A percentile compares a stretch with the other conserved stretches of the same genome.
Evolutionary conservation across 306 rosid species (phyloP).

Genomic region (Vigna nakashimae): DNA sequence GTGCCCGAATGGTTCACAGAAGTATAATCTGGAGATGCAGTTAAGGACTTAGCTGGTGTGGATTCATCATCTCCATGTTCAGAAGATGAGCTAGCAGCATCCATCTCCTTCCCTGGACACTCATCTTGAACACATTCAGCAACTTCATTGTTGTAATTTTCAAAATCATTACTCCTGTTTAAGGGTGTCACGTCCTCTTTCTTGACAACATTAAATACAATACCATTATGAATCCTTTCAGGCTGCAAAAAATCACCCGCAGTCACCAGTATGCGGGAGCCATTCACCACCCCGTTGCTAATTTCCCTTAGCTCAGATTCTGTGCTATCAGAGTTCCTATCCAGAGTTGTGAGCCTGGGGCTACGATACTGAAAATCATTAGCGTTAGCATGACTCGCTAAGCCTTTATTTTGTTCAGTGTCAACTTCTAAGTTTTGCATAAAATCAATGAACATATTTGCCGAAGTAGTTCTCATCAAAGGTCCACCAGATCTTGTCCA

Average conservation of each 20-base stretch:
- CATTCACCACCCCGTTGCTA: conserved; percentile 56
- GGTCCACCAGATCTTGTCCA: conserved; percentile 99
- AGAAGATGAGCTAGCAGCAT: conserved; percentile 66
- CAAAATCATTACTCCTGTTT: conserved; percentile 63
- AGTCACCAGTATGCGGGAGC: conserved; percentile 64
- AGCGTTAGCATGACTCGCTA: conserved; percentile 50
- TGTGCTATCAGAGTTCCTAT: conserved; percentile 61
- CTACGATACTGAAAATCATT: conserved; percentile 52
- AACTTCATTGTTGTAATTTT: conserved; percentile 61
- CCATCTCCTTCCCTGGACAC: conserved; percentile 69
- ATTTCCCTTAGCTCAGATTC: conserved; percentile 62
- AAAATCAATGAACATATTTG: conserved; percentile 77
- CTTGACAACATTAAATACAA: conserved; percentile 85
- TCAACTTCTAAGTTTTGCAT: conserved; percentile 79
- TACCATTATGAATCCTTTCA: conserved; percentile 81
- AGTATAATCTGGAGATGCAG: background rate
- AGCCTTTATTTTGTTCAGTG: conserved; percentile 60
- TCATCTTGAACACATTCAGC: conserved; percentile 78
- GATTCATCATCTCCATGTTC: conserved; percentile 64
- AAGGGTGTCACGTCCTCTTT: conserved; percentile 70
- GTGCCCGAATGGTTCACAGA: conserved; percentile 43
- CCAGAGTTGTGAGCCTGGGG: conserved; percentile 61
- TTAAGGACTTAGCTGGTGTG: background rate
- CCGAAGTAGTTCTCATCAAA: conserved; percentile 89
- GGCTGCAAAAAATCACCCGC: conserved; percentile 97